phyloP scores from a whole-genome alignment of 257 asterid species.

The Nicotiana undulata region DNA sequence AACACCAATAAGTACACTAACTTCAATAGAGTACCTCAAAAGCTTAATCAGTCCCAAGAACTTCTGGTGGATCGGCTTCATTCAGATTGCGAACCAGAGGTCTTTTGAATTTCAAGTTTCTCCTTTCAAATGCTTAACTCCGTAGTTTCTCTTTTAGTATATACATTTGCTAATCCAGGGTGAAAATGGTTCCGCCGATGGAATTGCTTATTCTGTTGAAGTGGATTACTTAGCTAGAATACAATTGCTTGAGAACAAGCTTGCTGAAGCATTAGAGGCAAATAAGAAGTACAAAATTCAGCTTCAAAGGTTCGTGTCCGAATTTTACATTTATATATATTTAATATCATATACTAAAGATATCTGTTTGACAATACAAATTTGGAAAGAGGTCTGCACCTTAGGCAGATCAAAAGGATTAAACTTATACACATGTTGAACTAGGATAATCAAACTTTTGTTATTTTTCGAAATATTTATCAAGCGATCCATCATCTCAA shows the following conservation, averaged over 20 bases:
- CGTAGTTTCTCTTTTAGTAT: neutral
- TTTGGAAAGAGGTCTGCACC: neutral
- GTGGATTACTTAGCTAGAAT: constrained; percentile 11
- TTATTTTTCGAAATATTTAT: neutral
- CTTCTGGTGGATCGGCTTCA: neutral
- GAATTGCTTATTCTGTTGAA: constrained; percentile 11
- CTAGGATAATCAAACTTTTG: neutral
- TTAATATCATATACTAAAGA: too few relatives aligned
- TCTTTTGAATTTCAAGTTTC: neutral
- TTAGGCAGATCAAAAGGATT: neutral
- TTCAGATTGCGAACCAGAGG: constrained; percentile 2
- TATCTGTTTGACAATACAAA: neutral
- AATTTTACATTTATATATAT: neutral
- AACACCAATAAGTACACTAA: neutral
- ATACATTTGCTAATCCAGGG: constrained; percentile 26
- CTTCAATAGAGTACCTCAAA: neutral
- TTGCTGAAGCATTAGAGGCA: constrained; percentile 26
- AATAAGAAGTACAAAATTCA: constrained; percentile 28
- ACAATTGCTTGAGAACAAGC: constrained; percentile 23
- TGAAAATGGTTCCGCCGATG: constrained; percentile 12
- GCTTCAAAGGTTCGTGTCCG: constrained; percentile 36
- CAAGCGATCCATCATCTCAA: neutral
- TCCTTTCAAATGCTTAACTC: neutral
- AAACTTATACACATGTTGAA: neutral
- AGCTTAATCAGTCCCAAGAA: constrained; percentile 2